Evolutionary conservation across 2,329 filamentous ascomycete genomes (phyloP), one percentile per base, ranked within the genome.

Genomic region (Ophiocordyceps australis): DNA sequence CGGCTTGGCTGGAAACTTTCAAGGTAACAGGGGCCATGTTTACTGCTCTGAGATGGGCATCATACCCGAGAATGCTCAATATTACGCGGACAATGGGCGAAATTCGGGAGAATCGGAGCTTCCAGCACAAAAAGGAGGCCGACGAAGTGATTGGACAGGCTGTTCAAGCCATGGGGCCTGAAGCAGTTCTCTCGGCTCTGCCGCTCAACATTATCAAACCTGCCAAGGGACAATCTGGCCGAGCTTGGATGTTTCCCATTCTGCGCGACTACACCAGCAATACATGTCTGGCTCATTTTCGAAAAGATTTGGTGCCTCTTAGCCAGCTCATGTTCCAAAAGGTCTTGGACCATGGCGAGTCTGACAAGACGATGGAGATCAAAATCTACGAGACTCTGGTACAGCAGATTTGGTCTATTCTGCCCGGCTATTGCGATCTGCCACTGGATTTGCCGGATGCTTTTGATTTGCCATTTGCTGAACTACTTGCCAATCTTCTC

Each of bases 361-460:
- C 70, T 10, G 79, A 86, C 43, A 94, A 93, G 61, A 89, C 82
- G 0, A 85, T 93, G 65, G 83, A 95, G 47, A 68, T 89, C 44
- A 98, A 98, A 60, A 91, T 98, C 31, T 98, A 89, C 46, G 86
- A 98, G 54, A 95, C 89, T 0, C 60, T 98, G 5, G 81, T 98
- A 7, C 78, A 91, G 38, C 89, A 98, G 45, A 85, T 86, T 22
- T 98, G 89, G 89, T 82, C 81, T 1, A 75, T 79, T 26, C 63
- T 98, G 11, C 86, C 89, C 0, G 89, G 89, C 2, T 98, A 94
- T 55, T 95, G 89, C 47, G 82, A 94, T 45, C 57, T 94, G 28
- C 86, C 89, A 2, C 53, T 93, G 19, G 89, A 98, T 43, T 44
- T 86, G 22, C 54, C 51, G 5, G 59, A 74, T 33, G 62, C 80